These are phyloP conservation scores for Podospora anserina DNA, from an alignment of 495 filamentous ascomycete species.

Conservation along the genomic window DNA sequence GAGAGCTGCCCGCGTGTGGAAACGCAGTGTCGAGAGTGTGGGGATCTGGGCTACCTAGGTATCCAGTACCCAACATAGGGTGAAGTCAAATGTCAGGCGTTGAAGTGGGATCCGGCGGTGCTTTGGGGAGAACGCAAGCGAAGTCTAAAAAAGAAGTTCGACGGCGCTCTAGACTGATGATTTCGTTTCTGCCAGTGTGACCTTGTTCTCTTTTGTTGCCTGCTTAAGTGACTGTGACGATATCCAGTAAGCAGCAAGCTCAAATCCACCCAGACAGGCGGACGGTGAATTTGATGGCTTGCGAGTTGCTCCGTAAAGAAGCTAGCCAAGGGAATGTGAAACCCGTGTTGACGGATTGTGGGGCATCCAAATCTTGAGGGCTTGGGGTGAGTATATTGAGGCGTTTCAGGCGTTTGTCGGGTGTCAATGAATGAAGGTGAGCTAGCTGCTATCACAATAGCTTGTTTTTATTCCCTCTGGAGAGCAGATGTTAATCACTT, in stretches of 20 bases:
- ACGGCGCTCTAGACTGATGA: background rate
- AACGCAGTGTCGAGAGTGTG: background rate
- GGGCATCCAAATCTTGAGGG: background rate
- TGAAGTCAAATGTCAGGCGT: background rate
- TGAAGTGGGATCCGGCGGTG: background rate
- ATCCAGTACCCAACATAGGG: background rate
- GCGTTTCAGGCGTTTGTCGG: background rate
- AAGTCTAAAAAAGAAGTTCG: background rate
- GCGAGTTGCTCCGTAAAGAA: too few relatives aligned
- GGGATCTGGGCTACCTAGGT: background rate
- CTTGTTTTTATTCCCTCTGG: background rate
- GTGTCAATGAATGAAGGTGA: background rate
- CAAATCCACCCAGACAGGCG: background rate
- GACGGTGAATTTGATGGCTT: background rate
- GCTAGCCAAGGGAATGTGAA: too few relatives aligned
- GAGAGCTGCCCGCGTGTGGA: background rate
- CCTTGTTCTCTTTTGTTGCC: too few relatives aligned
- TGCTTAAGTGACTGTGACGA: too few relatives aligned
- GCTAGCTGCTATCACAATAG: background rate
- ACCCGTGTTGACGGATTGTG: too few relatives aligned
- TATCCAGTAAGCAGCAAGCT: background rate
- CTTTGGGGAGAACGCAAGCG: background rate
- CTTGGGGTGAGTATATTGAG: background rate
- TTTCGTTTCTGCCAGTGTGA: background rate
- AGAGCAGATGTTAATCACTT: too few relatives aligned